Evolutionary conservation across 306 rosid genomes (phyloP).

Genomic region (Lathyrus sativus): DNA sequence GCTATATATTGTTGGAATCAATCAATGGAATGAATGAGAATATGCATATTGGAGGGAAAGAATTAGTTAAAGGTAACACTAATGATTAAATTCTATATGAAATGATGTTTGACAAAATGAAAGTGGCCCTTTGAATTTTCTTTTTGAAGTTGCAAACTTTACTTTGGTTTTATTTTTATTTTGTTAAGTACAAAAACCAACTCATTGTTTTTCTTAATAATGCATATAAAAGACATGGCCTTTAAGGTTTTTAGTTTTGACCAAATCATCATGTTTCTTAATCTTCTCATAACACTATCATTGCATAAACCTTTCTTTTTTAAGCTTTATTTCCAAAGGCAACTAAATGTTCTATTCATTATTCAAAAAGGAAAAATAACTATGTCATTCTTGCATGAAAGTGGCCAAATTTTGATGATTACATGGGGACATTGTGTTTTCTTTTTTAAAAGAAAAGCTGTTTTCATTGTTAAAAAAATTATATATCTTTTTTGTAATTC

Average conservation of each 20-base stretch:
- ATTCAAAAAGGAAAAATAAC: constrained; percentile 44
- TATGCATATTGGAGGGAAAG: constrained; percentile 52
- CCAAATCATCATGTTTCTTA: constrained; percentile 47
- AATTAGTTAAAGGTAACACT: constrained; percentile 39
- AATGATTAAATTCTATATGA: constrained; percentile 58
- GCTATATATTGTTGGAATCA: constrained; percentile 42
- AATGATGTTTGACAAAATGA: constrained; percentile 54
- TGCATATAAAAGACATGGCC: constrained; percentile 40
- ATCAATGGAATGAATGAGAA: constrained; percentile 36
- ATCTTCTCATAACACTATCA: constrained; percentile 57
- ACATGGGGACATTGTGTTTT: constrained; percentile 30
- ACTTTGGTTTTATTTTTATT: constrained; percentile 1
- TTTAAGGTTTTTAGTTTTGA: constrained; percentile 39
- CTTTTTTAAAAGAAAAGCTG: constrained; percentile 24
- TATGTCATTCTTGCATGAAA: constrained; percentile 45
- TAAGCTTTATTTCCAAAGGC: constrained; percentile 50
- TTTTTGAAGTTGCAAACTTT: constrained; percentile 38
- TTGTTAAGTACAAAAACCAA: constrained; percentile 65
- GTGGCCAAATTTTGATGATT: constrained; percentile 48
- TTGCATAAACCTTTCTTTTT: constrained; percentile 50
- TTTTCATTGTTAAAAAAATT: constrained; percentile 31
- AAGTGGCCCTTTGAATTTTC: constrained; percentile 47
- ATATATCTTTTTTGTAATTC: constrained; percentile 37
- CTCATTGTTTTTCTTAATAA: constrained; percentile 75
- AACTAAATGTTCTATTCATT: constrained; percentile 47